Evolutionary conservation across 106 monocot species (phyloP), one percentile per base, ranked within the genome.

Genomic region (Xerophyta viscosa): DNA sequence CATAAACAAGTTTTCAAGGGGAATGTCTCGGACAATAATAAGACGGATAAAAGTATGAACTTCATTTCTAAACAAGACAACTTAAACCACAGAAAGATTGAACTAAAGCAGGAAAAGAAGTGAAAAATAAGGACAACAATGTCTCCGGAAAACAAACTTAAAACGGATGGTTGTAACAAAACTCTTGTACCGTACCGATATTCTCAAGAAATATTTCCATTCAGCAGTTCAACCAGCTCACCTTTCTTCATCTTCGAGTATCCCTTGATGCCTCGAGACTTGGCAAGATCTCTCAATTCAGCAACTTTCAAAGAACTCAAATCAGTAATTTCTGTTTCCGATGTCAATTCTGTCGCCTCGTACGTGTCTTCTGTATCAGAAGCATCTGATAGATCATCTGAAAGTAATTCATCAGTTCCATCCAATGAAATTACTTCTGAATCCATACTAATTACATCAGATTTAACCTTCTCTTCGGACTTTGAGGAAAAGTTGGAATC

Each of bases 171-270:
- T n/a, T n/a, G n/a, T n/a, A n/a, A n/a, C 39, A 39, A 39, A 46
- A 46, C 43, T 46, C 19, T 2, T 46, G 2, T 20, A 46, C n/a
- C 18, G 20, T 19, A 6, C 20, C 7, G 2, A 6, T 46, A 20
- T 7, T 18, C 28, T 80, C 53, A 81, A 27, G 51, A 27, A 20
- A n/a, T 61, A 55, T 64, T 65, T 45, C 47, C 19, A 4, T 47
- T 68, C 52, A 89, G 41, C 11, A 76, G 64, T 47, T 82, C 73
- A 5, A 89, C 45, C 28, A 98, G 62, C 3, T 89, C 85, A 2
- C 50, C 46, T 67, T 98, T 98, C 82, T 82, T 98, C 51, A 89
- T 66, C 52, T 89, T 89, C 48, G 89, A 80, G 55, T 89, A 98
- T 8, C 90, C 90, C 45, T 83, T 98, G 20, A 86, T 41, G 14